Percentiles rank a stretch among this genome's conserved stretches.
phyloP scores from a whole-genome alignment of 805 yeast species.

The Yamadazyma scolyti region DNA sequence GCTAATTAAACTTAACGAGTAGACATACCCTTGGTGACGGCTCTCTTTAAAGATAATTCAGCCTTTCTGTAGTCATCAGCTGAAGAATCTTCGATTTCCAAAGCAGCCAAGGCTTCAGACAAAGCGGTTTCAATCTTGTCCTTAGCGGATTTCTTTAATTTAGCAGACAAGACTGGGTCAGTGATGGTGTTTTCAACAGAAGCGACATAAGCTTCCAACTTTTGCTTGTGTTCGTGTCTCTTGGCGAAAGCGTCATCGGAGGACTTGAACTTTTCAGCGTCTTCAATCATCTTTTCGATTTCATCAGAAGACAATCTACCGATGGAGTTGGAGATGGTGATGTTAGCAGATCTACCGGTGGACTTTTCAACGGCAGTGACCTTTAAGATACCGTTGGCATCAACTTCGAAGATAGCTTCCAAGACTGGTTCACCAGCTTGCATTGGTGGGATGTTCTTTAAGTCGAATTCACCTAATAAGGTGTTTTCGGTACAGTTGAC shows the following conservation, averaged over 20 bases:
- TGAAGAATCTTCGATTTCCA: constrained; percentile 92
- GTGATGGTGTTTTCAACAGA: constrained; percentile 93
- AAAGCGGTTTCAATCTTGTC: constrained; percentile 97
- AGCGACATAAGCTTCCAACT: constrained; percentile 97
- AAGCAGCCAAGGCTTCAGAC: constrained; percentile 96
- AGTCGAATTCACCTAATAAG: constrained; percentile 49
- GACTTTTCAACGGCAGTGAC: constrained; percentile 48
- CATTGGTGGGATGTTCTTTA: constrained; percentile 50
- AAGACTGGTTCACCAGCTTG: constrained; percentile 50
- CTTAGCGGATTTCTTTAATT: constrained; percentile 95
- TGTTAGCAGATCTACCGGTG: constrained; percentile 48
- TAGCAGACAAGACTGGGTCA: constrained; percentile 97
- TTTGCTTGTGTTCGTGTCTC: constrained; percentile 99
- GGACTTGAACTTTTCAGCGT: constrained; percentile 73
- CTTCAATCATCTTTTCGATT: constrained; percentile 46
- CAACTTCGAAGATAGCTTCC: constrained; percentile 48
- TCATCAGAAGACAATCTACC: constrained; percentile 49
- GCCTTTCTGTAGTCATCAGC: constrained; percentile 99
- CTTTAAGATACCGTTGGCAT: constrained; percentile 50
- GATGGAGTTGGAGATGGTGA: constrained; percentile 47
- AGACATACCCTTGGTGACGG: constrained; percentile 98
- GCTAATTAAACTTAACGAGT: constrained; percentile 65
- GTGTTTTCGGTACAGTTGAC: constrained; percentile 50
- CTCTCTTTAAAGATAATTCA: constrained; percentile 98
- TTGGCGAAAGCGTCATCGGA: constrained; percentile 99